Percentiles rank a stretch among this genome's conserved stretches.
Conservation (phyloP, 495 filamentous ascomycete genomes). For the Astrocystis sublimbata region DNA sequence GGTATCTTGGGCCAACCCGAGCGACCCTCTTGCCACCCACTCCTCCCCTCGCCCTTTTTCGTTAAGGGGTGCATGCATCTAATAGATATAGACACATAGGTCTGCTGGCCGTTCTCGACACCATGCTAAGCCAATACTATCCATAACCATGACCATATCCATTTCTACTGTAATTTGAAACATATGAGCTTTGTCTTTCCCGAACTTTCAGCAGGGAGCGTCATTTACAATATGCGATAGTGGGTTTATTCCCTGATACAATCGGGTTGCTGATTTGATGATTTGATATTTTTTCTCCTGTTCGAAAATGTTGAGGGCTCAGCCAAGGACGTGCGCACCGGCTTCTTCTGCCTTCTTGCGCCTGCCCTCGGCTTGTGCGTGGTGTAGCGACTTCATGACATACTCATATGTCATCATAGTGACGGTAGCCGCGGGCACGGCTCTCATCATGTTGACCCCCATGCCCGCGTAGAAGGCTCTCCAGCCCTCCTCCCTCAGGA, state of each 20-base stretch:
- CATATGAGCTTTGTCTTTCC: slow-evolving; percentile 2
- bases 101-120: background rate
- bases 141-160: too few relatives aligned
- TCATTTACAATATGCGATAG: slow-evolving; percentile 15
- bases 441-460: slow-evolving; percentile 96
- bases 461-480: slow-evolving; percentile 96
- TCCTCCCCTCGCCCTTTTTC: background rate
- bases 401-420: slow-evolving; percentile 98
- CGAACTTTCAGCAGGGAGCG: background rate
- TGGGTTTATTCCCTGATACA: slow-evolving; percentile 14
- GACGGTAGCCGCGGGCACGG: slow-evolving; percentile 91
- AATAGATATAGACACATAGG: too few relatives aligned
- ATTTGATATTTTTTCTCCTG: background rate
- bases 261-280: background rate
- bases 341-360: slow-evolving; percentile 19
- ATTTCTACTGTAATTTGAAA: slow-evolving; percentile 5
- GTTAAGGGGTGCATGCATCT: too few relatives aligned
- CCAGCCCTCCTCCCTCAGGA: slow-evolving; percentile 91
- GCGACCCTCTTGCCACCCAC: background rate
- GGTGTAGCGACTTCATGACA: slow-evolving; percentile 60
- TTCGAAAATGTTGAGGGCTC: slow-evolving; percentile 14
- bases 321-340: slow-evolving; percentile 7
- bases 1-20: slow-evolving; percentile 14
- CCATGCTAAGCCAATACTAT: background rate
- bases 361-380: slow-evolving; percentile 32